Conservation (phyloP, 257 asterid genomes). For the Lycium ferocissimum region DNA sequence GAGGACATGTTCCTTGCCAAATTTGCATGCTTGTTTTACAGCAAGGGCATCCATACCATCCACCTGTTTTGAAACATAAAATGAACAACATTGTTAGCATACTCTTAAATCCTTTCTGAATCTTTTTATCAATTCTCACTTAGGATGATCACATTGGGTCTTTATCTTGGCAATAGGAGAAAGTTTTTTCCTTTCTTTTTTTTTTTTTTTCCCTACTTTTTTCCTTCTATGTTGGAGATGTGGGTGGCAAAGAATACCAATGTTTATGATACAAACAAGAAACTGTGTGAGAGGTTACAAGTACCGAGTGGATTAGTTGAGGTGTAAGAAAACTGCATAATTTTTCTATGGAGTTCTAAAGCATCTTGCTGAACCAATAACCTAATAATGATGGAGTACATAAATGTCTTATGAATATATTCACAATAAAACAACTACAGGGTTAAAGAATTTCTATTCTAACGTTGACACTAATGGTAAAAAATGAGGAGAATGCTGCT, state of each 20-base stretch:
- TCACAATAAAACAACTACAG: conserved; percentile 7
- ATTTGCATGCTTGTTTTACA: conserved; percentile 95
- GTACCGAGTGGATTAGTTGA: not conserved
- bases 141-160: not conserved
- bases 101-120: conserved; percentile 16
- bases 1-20: conserved; percentile 88
- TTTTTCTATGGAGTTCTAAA: not conserved
- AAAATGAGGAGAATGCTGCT: not conserved
- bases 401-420: not conserved
- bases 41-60: conserved; percentile 99
- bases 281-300: not conserved
- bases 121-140: not conserved
- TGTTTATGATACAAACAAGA: conserved; percentile 2
- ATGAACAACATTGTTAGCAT: conserved; percentile 12
- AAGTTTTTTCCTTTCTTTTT: not conserved
- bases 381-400: not conserved
- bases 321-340: not conserved
- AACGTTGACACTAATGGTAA: not conserved
- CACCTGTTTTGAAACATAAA: conserved; percentile 57
- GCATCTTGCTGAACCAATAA: conserved; percentile 10
- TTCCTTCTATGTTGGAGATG: conserved; percentile 24
- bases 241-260: not conserved
- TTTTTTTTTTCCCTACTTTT: not conserved
- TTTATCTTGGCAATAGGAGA: not conserved
- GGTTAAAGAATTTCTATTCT: not conserved